Base-by-base conservation (phyloP, 805 yeast genomes). In the Crinitomyces ghanaensis region DNA sequence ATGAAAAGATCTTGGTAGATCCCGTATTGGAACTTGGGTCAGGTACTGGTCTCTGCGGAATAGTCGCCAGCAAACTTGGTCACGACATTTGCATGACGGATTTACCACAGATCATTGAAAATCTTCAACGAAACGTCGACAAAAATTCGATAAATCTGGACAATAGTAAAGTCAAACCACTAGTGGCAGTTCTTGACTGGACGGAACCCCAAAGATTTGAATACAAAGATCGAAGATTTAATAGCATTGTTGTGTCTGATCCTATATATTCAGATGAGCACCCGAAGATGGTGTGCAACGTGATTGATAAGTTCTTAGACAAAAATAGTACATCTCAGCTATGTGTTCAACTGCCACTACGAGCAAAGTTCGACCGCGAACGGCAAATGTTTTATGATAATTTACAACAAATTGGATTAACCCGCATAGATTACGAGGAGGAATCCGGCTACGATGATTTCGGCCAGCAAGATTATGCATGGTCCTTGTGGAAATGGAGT, bases 161-260 rank as follows among this genome's bases (percentile, higher is more conserved):
- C 13, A 44, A 26, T 24, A 62, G 46, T 4, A 35, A 41, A 2
- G 75, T 70, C 0, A 63, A 58, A 20, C n/a, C n/a, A n/a, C n/a
- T n/a, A n/a, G n/a, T n/a, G n/a, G n/a, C n/a, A n/a, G 77, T 68
- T 2, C 56, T 91, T 21, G 95, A 88, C 52, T 88, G 98, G 98
- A 59, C 72, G 1, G 48, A 70, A 19, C 85, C 91, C 0, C 18
- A 43, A 21, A 51, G 53, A 13, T 39, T 30, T 23, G 38, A 40
- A 7, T 56, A 53, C 27, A 25, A 25, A 14, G 17, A 25, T 7
- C 25, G 28, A 14, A 26, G 13, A 26, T 83, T 68, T 51, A 66
- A 70, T 26, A 70, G 83, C 0, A 62, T 88, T 3, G 59, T 91
- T 0, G 56, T 84, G 3, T 79, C 95, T 14, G 98, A 88, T 54